Conservation (phyloP, 306 rosid species). For the Lotus japonicus region DNA sequence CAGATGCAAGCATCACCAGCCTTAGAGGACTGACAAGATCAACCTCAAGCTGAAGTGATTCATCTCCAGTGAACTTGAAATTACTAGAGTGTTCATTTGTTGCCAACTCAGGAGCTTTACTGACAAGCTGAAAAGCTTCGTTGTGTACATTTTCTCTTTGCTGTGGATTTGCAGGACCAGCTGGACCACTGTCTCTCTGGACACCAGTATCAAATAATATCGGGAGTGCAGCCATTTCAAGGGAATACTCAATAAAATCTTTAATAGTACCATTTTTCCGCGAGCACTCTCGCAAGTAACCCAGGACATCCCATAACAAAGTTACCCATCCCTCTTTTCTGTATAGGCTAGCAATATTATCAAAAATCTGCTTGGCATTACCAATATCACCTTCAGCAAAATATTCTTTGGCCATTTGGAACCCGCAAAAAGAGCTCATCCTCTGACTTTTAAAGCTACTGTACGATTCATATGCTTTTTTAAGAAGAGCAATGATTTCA, state of each 20-base stretch:
- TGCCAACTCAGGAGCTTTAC: slow-evolving; percentile 37
- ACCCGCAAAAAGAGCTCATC: slow-evolving; percentile 72
- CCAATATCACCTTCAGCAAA: slow-evolving; percentile 58
- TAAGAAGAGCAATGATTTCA: slow-evolving; percentile 74
- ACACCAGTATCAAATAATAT: slow-evolving; percentile 50
- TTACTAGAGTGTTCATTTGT: slow-evolving; percentile 31
- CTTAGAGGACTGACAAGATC: slow-evolving; percentile 93
- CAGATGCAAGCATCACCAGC: slow-evolving; percentile 82
- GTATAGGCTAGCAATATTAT: slow-evolving; percentile 64
- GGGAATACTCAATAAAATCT: slow-evolving; percentile 85
- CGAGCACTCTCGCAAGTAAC: slow-evolving; percentile 85
- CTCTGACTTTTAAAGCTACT: slow-evolving; percentile 53
- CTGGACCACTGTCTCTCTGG: slow-evolving; percentile 70
- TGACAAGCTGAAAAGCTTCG: slow-evolving; percentile 65
- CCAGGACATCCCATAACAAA: slow-evolving; percentile 87
- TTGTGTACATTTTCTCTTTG: slow-evolving; percentile 71
- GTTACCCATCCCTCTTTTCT: slow-evolving; percentile 96
- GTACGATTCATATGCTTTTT: slow-evolving; percentile 75
- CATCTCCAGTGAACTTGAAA: slow-evolving; percentile 44
- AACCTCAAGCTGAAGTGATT: slow-evolving; percentile 75
- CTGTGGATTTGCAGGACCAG: slow-evolving; percentile 60
- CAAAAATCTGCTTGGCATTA: slow-evolving; percentile 63
- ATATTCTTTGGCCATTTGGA: slow-evolving; percentile 84
- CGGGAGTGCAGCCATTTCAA: slow-evolving; percentile 95
- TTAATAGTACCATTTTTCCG: slow-evolving; percentile 51